Base-by-base conservation (phyloP, 2,329 filamentous ascomycete species). In the Colletotrichum spinosum region DNA sequence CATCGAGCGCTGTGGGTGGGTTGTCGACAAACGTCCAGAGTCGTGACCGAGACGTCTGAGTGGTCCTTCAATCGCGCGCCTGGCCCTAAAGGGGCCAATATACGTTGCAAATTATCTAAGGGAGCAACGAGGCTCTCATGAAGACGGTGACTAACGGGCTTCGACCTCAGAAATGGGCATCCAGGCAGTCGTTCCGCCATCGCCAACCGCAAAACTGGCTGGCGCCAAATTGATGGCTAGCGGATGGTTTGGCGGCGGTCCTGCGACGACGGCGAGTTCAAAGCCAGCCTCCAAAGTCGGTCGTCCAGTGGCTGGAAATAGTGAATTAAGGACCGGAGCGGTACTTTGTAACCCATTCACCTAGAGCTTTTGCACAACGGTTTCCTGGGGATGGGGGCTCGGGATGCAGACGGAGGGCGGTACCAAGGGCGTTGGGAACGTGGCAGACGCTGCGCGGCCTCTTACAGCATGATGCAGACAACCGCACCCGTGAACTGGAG, bases 261-360 rank as follows among this genome's bases (percentile, higher is more conserved):
- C 15, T 54, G 38, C 60, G 60, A 60, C 60, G 45, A 33, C 33
- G 42, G 44, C 49, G 37, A 54, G 9, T 12, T 56, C 55, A 41
- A 55, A 44, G 51, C 44, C 33, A 49, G 35, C 17, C 38, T 50
- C 38, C 17, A 49, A 39, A 17, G 17, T 25, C 37, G 15, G 17
- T 25, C 37, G 15, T 25, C 15, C 37, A n/a, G 42, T 63, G 37
- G 55, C 55, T 59, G 37, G 41, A 48, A 13, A 25, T 11, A 25
- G 17, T 35, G 46, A 53, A 35, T 5, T 25, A 25, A 25, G 25
- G 25, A 25, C 25, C 25, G 25, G 25, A 25, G 17, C 25, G 25
- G 25, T 25, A 25, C 25, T 25, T 25, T 33, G 11, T n/a, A 12
- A n/a, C 33, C 34, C 33, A 34, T 12, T 25, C 25, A 49, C 41